phyloP scores from a whole-genome alignment of 2,329 filamentous ascomycete genomes.

The Arthroderma sp. region DNA sequence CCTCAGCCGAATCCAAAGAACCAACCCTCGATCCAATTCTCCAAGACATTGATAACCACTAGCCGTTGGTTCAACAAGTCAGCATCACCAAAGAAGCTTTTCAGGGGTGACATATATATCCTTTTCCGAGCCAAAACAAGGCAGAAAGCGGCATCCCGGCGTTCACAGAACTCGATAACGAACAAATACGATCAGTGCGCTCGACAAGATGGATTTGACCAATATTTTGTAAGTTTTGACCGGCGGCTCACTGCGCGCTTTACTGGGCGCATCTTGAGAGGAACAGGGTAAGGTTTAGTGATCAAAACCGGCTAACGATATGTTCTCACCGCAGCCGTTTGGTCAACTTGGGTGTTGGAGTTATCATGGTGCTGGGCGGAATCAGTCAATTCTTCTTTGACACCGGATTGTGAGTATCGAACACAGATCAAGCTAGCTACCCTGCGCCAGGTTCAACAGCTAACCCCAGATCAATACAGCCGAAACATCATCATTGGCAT shows the following conservation, averaged over 20 bases:
- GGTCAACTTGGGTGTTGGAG: conserved; percentile 79
- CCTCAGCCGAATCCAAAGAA: too few species aligned
- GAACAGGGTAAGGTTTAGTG: conserved; percentile 1
- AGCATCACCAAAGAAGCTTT: too few species aligned
- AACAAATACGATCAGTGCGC: too few species aligned
- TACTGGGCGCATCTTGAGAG: conserved; percentile 5
- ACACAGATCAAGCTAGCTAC: conserved; percentile 13
- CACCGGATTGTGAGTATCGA: conserved; percentile 12
- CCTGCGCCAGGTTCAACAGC: too few species aligned
- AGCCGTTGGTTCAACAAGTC: too few species aligned
- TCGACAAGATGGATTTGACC: conserved; percentile 66
- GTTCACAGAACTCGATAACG: too few species aligned
- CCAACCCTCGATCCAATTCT: too few species aligned
- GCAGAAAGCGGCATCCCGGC: too few species aligned
- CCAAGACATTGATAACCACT: too few species aligned
- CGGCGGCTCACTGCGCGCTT: not conserved
- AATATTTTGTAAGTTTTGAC: conserved; percentile 66
- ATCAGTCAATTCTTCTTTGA: conserved; percentile 33
- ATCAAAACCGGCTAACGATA: conserved; percentile 15
- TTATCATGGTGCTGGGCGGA: conserved; percentile 77
- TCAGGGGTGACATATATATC: too few species aligned
- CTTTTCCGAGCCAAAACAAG: too few species aligned
- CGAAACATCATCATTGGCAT: conserved; percentile 63
- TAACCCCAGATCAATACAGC: conserved; percentile 27
- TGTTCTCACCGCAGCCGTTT: conserved; percentile 54